Percentiles rank a stretch among this genome's conserved stretches.
Conservation (phyloP, 2,329 filamentous ascomycete species). For the Thermothelomyces thermophilus region DNA sequence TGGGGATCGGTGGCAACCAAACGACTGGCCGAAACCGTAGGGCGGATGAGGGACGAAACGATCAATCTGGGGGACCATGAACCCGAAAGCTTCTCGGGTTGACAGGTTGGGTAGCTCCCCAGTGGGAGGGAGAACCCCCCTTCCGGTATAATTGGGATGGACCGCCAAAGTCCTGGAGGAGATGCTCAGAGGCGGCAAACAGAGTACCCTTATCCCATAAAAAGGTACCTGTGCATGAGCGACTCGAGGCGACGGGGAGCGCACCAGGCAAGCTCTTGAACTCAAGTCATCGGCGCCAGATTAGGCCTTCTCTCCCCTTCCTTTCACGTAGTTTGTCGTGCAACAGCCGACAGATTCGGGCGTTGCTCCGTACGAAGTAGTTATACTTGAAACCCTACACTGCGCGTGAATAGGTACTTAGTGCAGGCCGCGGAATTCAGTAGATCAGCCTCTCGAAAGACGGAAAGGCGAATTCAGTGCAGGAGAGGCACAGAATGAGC, state of each 20-base stretch:
- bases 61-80: neutral
- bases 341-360: too few relatives aligned
- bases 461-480: neutral
- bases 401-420: too few relatives aligned
- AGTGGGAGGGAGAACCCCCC: slow-evolving; percentile 1
- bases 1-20: slow-evolving; percentile 10
- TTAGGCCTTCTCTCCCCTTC: neutral
- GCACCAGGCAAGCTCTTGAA: too few relatives aligned
- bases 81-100: neutral
- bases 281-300: too few relatives aligned
- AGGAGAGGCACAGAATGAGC: neutral
- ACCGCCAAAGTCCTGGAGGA: neutral
- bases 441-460: neutral
- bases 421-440: neutral
- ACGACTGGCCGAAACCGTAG: slow-evolving; percentile 6
- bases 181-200: slow-evolving; percentile 7
- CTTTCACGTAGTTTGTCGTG: neutral
- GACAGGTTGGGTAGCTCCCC: neutral
- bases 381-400: too few relatives aligned
- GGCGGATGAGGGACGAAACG: neutral
- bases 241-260: too few relatives aligned
- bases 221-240: too few relatives aligned
- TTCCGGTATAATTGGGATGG: neutral
- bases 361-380: too few relatives aligned
- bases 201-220: too few relatives aligned